These are phyloP conservation scores for Penicillium sp. DNA, from an alignment of 2,329 filamentous ascomycete species.

Conservation along the genomic window DNA sequence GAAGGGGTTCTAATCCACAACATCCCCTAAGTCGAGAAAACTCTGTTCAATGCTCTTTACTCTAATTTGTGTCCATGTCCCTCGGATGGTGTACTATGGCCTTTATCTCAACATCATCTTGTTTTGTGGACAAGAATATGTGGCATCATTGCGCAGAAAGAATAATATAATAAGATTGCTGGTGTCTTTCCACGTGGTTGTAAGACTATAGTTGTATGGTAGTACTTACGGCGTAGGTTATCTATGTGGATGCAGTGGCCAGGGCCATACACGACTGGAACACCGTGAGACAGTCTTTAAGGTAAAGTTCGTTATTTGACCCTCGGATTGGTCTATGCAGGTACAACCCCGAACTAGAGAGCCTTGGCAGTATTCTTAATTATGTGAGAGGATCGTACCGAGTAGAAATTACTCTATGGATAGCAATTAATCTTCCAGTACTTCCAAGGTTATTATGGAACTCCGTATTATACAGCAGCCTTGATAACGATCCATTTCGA, in stretches of 20 bases:
- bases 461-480: too few species aligned
- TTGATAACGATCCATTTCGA: not conserved
- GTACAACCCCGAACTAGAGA: too few species aligned
- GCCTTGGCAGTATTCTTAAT: not conserved
- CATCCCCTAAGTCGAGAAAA: too few species aligned
- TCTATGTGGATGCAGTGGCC: not conserved
- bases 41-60: too few species aligned
- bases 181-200: not conserved
- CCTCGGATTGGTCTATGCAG: not conserved
- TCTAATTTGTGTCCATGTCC: too few species aligned
- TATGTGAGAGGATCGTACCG: not conserved
- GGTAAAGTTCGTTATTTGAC: not conserved
- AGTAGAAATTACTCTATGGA: not conserved
- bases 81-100: too few species aligned
- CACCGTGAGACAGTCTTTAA: not conserved
- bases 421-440: not conserved
- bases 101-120: too few species aligned
- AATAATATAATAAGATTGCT: too few species aligned
- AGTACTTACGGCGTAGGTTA: not conserved
- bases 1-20: too few species aligned
- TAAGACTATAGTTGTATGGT: not conserved
- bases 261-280: not conserved
- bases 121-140: too few species aligned
- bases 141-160: too few species aligned
- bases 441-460: not conserved